A percentile compares a stretch with the other conserved stretches of the same genome.
Evolutionary conservation across 176 grass and related monocot genomes (phyloP).

Genomic region (Secale cereale): DNA sequence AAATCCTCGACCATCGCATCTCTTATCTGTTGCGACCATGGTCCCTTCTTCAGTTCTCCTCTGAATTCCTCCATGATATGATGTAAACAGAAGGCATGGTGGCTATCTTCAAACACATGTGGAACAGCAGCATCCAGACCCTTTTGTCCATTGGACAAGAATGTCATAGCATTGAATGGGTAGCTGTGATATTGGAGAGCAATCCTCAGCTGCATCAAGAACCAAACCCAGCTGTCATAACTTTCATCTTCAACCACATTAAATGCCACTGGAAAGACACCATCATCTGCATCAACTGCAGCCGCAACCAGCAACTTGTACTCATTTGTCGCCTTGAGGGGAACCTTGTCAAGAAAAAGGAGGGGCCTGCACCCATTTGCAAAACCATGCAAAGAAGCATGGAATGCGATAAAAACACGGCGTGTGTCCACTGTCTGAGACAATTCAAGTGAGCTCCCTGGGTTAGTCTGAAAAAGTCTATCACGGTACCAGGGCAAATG

Average conservation of each 20-base stretch:
- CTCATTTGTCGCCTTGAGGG: constrained; percentile 82
- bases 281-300: constrained; percentile 87
- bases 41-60: constrained; percentile 69
- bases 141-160: constrained; percentile 83
- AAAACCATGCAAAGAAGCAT: constrained; percentile 94
- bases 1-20: too few relatives aligned
- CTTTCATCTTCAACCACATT: constrained; percentile 91
- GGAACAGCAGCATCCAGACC: constrained; percentile 78
- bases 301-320: constrained; percentile 83
- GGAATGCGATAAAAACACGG: constrained; percentile 90
- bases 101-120: constrained; percentile 78
- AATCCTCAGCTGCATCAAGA: constrained; percentile 84
- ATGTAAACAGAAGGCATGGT: constrained; percentile 85
- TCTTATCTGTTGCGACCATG: too few relatives aligned
- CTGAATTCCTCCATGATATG: constrained; percentile 91
- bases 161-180: constrained; percentile 54
- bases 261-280: constrained; percentile 89
- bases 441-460: constrained; percentile 77
- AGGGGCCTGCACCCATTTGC: constrained; percentile 71
- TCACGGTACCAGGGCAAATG: constrained; percentile 92
- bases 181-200: constrained; percentile 55
- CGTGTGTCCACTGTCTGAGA: constrained; percentile 72
- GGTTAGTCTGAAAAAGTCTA: constrained; percentile 82
- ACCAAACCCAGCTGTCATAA: constrained; percentile 91
- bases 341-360: constrained; percentile 95